These are phyloP conservation scores for Cyberlindnera misumaiensis DNA, from an alignment of 805 yeast species.

Conservation along the genomic window DNA sequence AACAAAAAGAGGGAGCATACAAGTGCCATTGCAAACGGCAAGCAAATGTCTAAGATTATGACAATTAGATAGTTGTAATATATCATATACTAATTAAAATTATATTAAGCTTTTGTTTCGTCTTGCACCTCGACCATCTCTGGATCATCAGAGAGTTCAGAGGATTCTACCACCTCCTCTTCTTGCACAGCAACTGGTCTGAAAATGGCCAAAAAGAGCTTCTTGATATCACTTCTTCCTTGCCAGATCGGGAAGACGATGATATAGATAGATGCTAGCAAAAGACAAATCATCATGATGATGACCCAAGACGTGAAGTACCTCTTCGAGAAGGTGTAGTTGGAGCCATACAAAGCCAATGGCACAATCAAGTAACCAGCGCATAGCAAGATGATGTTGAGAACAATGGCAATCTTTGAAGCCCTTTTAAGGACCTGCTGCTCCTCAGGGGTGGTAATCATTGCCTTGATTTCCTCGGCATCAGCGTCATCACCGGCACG, in stretches of 20 bases:
- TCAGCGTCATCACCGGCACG: slow-evolving; percentile 31
- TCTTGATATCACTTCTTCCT: slow-evolving; percentile 21
- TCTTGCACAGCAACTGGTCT: neutral
- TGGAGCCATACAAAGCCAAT: slow-evolving; percentile 27
- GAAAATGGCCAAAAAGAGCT: slow-evolving; percentile 4
- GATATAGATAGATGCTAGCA: slow-evolving; percentile 29
- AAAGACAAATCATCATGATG: slow-evolving; percentile 32
- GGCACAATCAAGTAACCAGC: slow-evolving; percentile 29
- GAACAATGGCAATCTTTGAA: slow-evolving; percentile 31
- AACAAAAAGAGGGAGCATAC: slow-evolving; percentile 28
- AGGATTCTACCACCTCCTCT: neutral
- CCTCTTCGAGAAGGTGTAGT: slow-evolving; percentile 28
- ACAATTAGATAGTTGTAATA: slow-evolving; percentile 34
- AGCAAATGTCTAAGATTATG: slow-evolving; percentile 44
- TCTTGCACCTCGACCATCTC: slow-evolving; percentile 2
- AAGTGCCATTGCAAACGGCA: slow-evolving; percentile 31
- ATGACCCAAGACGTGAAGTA: slow-evolving; percentile 32
- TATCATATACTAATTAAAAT: neutral
- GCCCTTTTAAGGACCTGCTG: slow-evolving; percentile 28
- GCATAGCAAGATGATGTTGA: slow-evolving; percentile 29
- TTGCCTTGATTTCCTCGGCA: slow-evolving; percentile 25
- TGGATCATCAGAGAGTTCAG: slow-evolving; percentile 1
- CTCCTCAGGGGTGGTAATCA: slow-evolving; percentile 18
- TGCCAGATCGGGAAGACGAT: slow-evolving; percentile 32
- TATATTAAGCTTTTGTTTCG: neutral